Conservation (phyloP, 352 stramenopile species). For the Phytophthora cactorum region DNA sequence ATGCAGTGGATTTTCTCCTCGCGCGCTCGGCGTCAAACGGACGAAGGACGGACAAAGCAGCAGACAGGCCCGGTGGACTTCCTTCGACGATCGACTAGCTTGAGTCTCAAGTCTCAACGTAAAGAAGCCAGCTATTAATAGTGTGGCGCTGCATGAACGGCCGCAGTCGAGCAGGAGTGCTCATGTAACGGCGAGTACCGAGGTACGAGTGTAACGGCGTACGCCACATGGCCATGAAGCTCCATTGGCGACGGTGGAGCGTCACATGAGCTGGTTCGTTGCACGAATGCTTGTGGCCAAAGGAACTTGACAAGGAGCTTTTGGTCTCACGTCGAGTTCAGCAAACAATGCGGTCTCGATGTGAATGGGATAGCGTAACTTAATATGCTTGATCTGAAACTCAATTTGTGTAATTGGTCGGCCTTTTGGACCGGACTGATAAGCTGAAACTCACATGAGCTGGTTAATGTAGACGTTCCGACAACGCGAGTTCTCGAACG, state of each 20-base stretch:
- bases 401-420: not conserved
- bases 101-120: conserved; percentile 11
- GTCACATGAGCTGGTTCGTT: conserved; percentile 9
- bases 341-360: no score
- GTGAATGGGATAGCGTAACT: no score
- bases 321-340: no score
- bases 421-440: not conserved
- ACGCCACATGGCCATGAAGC: not conserved
- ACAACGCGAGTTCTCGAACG: conserved; percentile 95
- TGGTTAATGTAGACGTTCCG: conserved; percentile 93
- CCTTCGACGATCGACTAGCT: conserved; percentile 14
- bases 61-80: conserved; percentile 21
- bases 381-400: not conserved
- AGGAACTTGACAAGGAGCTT: no score
- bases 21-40: conserved; percentile 12
- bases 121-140: not conserved
- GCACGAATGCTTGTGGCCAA: no score
- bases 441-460: conserved; percentile 58
- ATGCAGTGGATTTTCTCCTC: conserved; percentile 27
- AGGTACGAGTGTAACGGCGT: not conserved
- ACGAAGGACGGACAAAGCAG: conserved; percentile 26
- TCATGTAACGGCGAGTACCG: not conserved
- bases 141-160: no score
- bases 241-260: conserved; percentile 8
- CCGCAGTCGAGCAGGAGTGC: no score